Percentiles rank a stretch among this genome's conserved stretches.
These are phyloP conservation scores for Hsuehochloa calcarea DNA, from an alignment of 176 grass and related monocot genomes.

Conservation along the genomic window DNA sequence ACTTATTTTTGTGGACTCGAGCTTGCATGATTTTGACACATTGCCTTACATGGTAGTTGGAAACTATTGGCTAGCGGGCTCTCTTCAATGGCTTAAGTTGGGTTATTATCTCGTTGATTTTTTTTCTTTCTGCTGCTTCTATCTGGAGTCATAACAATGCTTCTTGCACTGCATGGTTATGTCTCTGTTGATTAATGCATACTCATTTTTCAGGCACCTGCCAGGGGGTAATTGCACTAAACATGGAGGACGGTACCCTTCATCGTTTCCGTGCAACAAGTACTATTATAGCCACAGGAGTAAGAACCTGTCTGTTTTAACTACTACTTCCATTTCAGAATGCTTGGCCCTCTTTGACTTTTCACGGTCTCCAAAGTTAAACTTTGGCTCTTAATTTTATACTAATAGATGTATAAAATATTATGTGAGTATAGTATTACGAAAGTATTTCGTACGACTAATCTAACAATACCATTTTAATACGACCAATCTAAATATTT, in stretches of 20 bases:
- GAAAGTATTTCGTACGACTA: no score
- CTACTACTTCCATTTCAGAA: no score
- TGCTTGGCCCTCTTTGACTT: no score
- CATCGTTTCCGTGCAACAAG: constrained; percentile 65
- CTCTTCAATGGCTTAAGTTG: constrained; percentile 1
- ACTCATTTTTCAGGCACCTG: constrained; percentile 49
- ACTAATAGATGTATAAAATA: no score
- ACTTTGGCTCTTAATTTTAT: no score
- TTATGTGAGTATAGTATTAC: no score
- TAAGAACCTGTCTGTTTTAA: constrained; percentile 31
- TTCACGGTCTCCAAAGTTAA: no score
- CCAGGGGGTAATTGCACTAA: constrained; percentile 71
- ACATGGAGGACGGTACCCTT: constrained; percentile 85
- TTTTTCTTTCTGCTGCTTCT: not conserved
- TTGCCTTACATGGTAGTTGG: not conserved
- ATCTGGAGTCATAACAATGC: not conserved
- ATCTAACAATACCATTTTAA: no score
- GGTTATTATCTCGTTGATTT: not conserved
- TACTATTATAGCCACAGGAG: constrained; percentile 77
- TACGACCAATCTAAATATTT: no score
- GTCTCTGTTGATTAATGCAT: constrained; percentile 19
- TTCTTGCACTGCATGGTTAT: constrained; percentile 1
- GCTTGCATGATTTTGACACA: not conserved
- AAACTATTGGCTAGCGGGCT: not conserved
- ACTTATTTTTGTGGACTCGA: not conserved